Evolutionary conservation across 2,329 filamentous ascomycete species (phyloP).

Genomic region (Neocatenulostroma microsporum): DNA sequence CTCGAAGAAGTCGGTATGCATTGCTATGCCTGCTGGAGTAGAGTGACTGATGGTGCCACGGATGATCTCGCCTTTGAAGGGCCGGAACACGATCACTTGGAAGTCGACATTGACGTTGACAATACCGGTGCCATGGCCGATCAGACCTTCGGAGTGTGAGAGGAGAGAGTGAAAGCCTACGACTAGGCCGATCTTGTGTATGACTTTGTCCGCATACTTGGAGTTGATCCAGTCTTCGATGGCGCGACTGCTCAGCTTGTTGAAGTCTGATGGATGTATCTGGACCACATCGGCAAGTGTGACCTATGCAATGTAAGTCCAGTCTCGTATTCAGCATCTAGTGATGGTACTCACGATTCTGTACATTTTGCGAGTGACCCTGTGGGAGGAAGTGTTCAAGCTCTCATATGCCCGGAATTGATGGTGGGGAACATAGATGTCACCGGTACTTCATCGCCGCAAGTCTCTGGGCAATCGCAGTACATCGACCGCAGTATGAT

Average conservation of each 20-base stretch:
- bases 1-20: conserved; percentile 87
- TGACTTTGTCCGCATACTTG: conserved; percentile 93
- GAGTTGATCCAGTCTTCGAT: conserved; percentile 96
- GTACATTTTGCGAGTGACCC: no score
- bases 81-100: conserved; percentile 84
- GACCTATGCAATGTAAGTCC: conserved; percentile 51
- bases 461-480: no score
- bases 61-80: conserved; percentile 91
- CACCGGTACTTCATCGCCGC: no score
- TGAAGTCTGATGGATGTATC: conserved; percentile 81
- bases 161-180: conserved; percentile 89
- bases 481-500: no score
- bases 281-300: conserved; percentile 92
- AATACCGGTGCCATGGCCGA: conserved; percentile 83
- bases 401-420: no score
- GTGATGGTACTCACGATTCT: conserved; percentile 15
- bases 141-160: conserved; percentile 83
- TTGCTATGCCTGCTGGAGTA: conserved; percentile 53
- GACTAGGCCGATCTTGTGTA: conserved; percentile 89
- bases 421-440: no score
- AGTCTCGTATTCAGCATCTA: not conserved
- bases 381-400: no score
- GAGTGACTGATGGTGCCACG: conserved; percentile 74
- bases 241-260: conserved; percentile 70
- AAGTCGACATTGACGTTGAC: conserved; percentile 98